Conservation (phyloP, 1,139 yeast species). For the Scheffersomyces cryptocercus region DNA sequence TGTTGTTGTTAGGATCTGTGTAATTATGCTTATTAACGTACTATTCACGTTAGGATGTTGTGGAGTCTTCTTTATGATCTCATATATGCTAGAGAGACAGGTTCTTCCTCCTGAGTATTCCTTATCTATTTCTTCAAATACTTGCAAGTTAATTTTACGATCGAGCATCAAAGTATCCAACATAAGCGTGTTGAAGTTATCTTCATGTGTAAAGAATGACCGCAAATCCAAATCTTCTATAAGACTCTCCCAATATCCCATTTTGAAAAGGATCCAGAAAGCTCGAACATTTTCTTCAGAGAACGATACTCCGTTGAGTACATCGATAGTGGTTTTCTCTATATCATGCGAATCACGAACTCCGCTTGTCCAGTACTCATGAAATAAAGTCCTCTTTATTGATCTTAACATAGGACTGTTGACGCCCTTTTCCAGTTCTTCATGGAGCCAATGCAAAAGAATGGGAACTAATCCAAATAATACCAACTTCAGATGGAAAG, state of each 20-base stretch:
- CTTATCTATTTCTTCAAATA: constrained; percentile 1
- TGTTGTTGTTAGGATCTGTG: constrained; percentile 8
- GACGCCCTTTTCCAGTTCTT: constrained; percentile 14
- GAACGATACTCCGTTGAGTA: constrained; percentile 17
- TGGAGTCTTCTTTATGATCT: constrained; percentile 14
- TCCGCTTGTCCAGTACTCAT: constrained; percentile 31
- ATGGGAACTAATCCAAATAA: constrained; percentile 36
- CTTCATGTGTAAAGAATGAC: constrained; percentile 5
- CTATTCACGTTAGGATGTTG: constrained; percentile 27
- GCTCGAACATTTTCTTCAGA: constrained; percentile 10
- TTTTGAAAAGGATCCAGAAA: constrained; percentile 30
- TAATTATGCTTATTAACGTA: constrained; percentile 19
- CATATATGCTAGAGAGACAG: constrained; percentile 11
- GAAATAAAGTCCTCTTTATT: constrained; percentile 19
- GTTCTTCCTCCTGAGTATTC: neutral
- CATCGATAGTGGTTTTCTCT: constrained; percentile 10
- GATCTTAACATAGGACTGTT: constrained; percentile 6
- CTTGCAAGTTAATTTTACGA: constrained; percentile 10
- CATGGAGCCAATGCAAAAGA: constrained; percentile 39
- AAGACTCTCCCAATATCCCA: constrained; percentile 35
- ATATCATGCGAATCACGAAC: constrained; percentile 17
- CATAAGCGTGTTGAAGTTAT: constrained; percentile 16
- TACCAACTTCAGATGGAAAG: constrained; percentile 33
- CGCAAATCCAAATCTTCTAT: constrained; percentile 14
- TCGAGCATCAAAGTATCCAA: constrained; percentile 20